These are phyloP conservation scores for Crithidia bombi DNA, from an alignment of 208 protist species.

Conservation along the genomic window DNA sequence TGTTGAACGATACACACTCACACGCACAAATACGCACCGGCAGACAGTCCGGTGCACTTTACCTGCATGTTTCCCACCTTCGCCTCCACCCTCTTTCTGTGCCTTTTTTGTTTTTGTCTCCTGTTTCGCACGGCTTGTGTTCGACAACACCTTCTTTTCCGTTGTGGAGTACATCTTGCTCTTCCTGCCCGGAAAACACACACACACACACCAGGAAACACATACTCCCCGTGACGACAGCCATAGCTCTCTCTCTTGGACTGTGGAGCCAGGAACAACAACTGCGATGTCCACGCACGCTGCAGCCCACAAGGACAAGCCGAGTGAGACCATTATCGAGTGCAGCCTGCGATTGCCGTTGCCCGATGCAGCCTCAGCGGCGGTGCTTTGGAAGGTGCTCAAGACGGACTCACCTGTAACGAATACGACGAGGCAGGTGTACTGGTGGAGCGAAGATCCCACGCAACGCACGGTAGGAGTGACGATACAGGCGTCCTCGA, in stretches of 20 bases:
- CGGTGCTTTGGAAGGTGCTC: conserved; percentile 49
- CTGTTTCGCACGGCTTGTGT: too few species aligned
- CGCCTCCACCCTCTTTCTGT: too few species aligned
- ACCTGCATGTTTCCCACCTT: too few species aligned
- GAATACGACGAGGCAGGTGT: conserved; percentile 44
- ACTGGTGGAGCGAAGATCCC: conserved; percentile 43
- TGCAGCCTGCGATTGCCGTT: conserved; percentile 53
- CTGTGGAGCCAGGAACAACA: neutral
- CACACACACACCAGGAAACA: too few species aligned
- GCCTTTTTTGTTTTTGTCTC: too few species aligned
- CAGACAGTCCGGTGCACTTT: too few species aligned
- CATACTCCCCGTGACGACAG: too few species aligned
- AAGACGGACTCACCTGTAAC: conserved; percentile 40
- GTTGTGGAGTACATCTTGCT: too few species aligned
- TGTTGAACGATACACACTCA: too few species aligned
- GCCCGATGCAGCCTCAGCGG: conserved; percentile 40
- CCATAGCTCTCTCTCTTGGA: neutral
- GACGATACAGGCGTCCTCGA: conserved; percentile 25
- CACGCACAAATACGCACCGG: too few species aligned
- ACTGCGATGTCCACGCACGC: neutral
- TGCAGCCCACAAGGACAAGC: conserved; percentile 1
- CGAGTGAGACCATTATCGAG: conserved; percentile 24
- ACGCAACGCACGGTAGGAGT: conserved; percentile 50
- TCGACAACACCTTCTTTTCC: too few species aligned
- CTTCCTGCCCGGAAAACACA: too few species aligned